Percentiles rank a stretch among this genome's conserved stretches.
phyloP scores from a whole-genome alignment of 2,329 filamentous ascomycete species.

The Aaosphaeria arxii region DNA sequence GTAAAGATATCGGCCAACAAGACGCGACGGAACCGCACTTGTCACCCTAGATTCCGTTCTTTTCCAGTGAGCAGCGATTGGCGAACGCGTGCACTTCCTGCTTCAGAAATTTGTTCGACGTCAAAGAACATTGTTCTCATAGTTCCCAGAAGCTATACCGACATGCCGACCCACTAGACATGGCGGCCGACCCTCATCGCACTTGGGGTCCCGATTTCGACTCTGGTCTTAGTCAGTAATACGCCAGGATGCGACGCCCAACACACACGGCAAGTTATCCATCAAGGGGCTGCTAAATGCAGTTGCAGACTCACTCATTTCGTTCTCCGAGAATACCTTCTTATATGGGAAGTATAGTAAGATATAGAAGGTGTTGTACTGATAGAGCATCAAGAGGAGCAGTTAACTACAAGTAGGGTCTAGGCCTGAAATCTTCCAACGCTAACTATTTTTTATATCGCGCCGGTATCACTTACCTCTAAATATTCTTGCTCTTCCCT shows the following conservation, averaged over 20 bases:
- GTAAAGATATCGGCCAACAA: not conserved
- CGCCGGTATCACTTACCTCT: no score
- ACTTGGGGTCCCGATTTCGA: conserved; percentile 44
- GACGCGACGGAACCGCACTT: conserved; percentile 9
- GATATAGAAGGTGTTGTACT: not conserved
- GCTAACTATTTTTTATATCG: no score
- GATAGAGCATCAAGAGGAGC: no score
- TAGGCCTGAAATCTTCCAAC: no score
- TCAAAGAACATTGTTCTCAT: conserved; percentile 38
- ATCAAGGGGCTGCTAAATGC: not conserved
- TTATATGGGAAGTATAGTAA: not conserved
- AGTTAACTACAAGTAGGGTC: no score
- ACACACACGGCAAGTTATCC: not conserved
- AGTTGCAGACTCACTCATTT: not conserved
- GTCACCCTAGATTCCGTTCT: conserved; percentile 33
- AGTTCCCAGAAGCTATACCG: conserved; percentile 39
- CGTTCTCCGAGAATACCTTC: not conserved
- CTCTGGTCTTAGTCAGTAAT: conserved; percentile 17
- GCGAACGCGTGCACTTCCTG: conserved; percentile 28
- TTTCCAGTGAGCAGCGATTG: conserved; percentile 44
- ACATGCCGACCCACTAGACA: conserved; percentile 39
- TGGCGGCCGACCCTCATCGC: conserved; percentile 42
- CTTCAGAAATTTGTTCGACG: conserved; percentile 11
- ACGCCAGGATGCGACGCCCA: not conserved
- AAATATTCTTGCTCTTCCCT: no score